Percentiles rank a stretch among this genome's conserved stretches.
Conservation (phyloP, 75 land plant species). For the Sequoiadendron giganteum region DNA sequence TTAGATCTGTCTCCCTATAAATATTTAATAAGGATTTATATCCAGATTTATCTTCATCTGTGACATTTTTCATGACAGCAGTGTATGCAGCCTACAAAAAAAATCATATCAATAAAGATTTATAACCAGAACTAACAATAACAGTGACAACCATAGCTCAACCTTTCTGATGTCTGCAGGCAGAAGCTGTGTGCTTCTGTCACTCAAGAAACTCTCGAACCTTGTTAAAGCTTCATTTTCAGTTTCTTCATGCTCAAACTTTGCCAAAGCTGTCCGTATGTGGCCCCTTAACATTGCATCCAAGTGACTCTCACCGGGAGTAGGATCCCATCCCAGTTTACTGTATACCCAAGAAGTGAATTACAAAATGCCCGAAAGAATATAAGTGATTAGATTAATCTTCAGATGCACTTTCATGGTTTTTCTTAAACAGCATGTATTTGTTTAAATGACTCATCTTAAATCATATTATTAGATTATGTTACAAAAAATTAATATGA, state of each 20-base stretch:
- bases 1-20: conserved; percentile 81
- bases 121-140: not conserved
- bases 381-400: not conserved
- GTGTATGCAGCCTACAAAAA: conserved; percentile 78
- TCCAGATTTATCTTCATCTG: conserved; percentile 52
- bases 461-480: too few relatives aligned
- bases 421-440: too few relatives aligned
- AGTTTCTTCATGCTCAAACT: conserved; percentile 68
- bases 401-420: not conserved
- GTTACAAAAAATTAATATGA: too few relatives aligned
- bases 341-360: conserved; percentile 30
- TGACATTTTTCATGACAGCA: conserved; percentile 70
- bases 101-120: not conserved
- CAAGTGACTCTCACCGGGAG: conserved; percentile 63
- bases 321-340: conserved; percentile 89
- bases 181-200: conserved; percentile 70
- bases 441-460: too few relatives aligned
- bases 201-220: conserved; percentile 66
- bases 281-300: conserved; percentile 92
- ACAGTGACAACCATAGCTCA: conserved; percentile 3
- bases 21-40: conserved; percentile 71
- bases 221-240: conserved; percentile 68
- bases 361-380: not conserved
- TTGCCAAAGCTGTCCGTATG: conserved; percentile 65
- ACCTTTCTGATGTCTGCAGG: conserved; percentile 94